A percentile compares a stretch with the other conserved stretches of the same genome.
phyloP scores from a whole-genome alignment of 495 filamentous ascomycete species.

The Monascus purpureus region DNA sequence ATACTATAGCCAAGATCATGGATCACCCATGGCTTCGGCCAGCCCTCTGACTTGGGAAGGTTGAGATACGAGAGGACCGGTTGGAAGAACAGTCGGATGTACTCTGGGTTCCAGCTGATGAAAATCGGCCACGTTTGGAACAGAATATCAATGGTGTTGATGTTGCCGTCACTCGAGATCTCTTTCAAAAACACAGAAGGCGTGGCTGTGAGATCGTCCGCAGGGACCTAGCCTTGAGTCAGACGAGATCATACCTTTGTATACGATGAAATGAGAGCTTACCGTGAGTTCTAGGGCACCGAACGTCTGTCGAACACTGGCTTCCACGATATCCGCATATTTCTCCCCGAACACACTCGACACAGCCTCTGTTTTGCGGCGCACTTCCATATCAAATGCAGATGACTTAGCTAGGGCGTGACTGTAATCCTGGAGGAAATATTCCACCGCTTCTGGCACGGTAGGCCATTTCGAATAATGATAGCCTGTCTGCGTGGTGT shows the following conservation, averaged over 20 bases:
- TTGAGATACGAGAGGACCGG: slow-evolving; percentile 28
- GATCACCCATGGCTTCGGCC: slow-evolving; percentile 9
- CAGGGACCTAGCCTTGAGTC: slow-evolving; percentile 13
- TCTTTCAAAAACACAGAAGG: slow-evolving; percentile 23
- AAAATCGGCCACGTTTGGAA: slow-evolving; percentile 27
- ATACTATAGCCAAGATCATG: slow-evolving; percentile 8
- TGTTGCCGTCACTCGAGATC: slow-evolving; percentile 34
- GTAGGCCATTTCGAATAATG: slow-evolving; percentile 16
- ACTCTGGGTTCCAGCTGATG: slow-evolving; percentile 25
- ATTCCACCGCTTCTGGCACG: slow-evolving; percentile 13
- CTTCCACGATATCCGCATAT: slow-evolving; percentile 28
- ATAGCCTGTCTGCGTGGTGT: slow-evolving; percentile 22
- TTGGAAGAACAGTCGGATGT: slow-evolving; percentile 23
- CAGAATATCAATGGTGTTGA: slow-evolving; percentile 35
- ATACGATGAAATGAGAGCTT: slow-evolving; percentile 21
- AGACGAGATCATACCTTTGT: too few relatives aligned
- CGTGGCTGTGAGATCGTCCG: neutral
- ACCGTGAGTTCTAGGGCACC: slow-evolving; percentile 30
- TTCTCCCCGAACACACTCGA: slow-evolving; percentile 14
- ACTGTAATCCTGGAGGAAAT: slow-evolving; percentile 28
- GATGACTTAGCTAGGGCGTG: slow-evolving; percentile 17
- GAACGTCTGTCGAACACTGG: slow-evolving; percentile 27
- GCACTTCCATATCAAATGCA: slow-evolving; percentile 15
- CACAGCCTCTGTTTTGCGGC: slow-evolving; percentile 7
- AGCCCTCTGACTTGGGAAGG: slow-evolving; percentile 7